A percentile compares a stretch with the other conserved stretches of the same genome.
Conservation (phyloP, 805 yeast species). For the Myxozyma monticola region DNA sequence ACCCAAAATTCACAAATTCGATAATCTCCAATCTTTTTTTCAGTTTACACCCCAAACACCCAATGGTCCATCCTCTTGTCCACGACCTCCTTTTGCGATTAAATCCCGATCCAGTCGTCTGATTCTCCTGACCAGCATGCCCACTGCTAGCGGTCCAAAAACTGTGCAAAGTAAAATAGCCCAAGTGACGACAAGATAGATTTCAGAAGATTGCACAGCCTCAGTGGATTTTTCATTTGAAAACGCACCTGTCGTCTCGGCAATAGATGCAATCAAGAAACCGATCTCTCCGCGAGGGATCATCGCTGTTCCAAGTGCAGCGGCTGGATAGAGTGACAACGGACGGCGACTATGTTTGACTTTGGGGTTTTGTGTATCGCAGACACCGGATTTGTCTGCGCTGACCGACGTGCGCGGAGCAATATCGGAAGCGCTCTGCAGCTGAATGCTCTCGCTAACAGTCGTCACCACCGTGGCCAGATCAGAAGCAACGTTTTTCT, state of each 20-base stretch:
- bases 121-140: slow-evolving; percentile 22
- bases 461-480: not conserved
- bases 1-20: no score
- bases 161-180: slow-evolving; percentile 13
- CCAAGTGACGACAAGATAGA: slow-evolving; percentile 11
- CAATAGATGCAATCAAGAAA: slow-evolving; percentile 23
- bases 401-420: not conserved
- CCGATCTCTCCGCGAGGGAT: slow-evolving; percentile 29
- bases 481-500: not conserved
- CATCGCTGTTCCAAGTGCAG: slow-evolving; percentile 23
- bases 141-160: slow-evolving; percentile 11
- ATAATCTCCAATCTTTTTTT: no score
- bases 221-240: not conserved
- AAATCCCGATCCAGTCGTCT: no score
- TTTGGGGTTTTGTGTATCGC: no score
- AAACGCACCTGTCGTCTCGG: slow-evolving; percentile 22
- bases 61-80: no score
- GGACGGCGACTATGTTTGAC: not conserved
- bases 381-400: no score
- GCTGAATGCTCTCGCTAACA: no score
- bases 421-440: not conserved
- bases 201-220: not conserved
- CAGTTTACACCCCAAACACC: no score
- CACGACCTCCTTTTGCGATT: no score
- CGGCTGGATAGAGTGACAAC: slow-evolving; percentile 16